These are phyloP conservation scores for Vitis hybrid DNA, from an alignment of 177 flowering plant genomes.

Conservation along the genomic window DNA sequence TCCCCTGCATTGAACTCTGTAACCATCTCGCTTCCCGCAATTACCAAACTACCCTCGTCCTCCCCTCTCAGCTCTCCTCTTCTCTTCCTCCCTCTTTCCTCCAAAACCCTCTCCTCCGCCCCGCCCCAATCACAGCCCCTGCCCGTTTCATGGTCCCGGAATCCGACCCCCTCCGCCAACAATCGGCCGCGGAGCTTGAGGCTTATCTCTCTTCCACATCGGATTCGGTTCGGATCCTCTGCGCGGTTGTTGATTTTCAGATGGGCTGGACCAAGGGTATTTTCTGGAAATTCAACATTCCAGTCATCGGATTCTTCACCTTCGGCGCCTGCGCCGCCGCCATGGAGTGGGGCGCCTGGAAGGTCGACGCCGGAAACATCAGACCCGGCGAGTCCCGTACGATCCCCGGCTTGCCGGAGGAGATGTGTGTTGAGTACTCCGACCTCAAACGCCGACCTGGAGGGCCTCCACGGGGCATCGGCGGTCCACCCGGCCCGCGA, in stretches of 20 bases:
- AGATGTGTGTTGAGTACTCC: slow-evolving; percentile 6
- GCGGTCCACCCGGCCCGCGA: background rate
- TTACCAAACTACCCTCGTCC: slow-evolving; percentile 17
- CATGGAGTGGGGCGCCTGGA: slow-evolving; percentile 21
- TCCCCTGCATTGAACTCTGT: slow-evolving; percentile 28
- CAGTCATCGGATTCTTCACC: slow-evolving; percentile 15
- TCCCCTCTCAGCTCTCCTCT: slow-evolving; percentile 16
- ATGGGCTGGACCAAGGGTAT: slow-evolving; percentile 15
- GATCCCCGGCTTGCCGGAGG: slow-evolving; percentile 18
- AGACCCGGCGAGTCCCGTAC: slow-evolving; percentile 12
- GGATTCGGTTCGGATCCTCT: background rate
- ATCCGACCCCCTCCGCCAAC: slow-evolving; percentile 3
- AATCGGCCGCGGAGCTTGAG: slow-evolving; percentile 8
- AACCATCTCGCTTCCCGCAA: slow-evolving; percentile 9
- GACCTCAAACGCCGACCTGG: slow-evolving; percentile 8
- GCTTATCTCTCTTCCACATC: background rate
- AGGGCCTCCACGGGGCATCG: slow-evolving; percentile 6
- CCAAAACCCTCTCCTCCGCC: slow-evolving; percentile 8
- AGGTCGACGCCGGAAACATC: slow-evolving; percentile 9
- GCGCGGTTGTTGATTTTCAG: slow-evolving; percentile 19
- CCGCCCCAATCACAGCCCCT: slow-evolving; percentile 8
- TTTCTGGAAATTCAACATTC: slow-evolving; percentile 14
- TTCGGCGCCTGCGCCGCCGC: slow-evolving; percentile 26
- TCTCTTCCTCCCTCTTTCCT: slow-evolving; percentile 21
- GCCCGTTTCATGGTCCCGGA: background rate